Evolutionary conservation across 345 rosid species (phyloP).

Genomic region (Linum trigynum): DNA sequence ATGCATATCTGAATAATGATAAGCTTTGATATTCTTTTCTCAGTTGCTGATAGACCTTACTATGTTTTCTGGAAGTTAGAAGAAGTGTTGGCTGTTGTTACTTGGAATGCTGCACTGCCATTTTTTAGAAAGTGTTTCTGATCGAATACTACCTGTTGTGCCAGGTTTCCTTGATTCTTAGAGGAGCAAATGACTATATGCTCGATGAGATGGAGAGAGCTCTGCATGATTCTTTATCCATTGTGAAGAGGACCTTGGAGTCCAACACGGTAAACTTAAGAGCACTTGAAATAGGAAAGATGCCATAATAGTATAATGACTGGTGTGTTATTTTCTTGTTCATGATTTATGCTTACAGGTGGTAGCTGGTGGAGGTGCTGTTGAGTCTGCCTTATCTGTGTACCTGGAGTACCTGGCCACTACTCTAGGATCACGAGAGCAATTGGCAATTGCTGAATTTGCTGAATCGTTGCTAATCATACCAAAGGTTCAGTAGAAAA

Average conservation of each 20-base stretch:
- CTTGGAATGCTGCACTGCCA: no score
- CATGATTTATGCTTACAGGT: slow-evolving; percentile 40
- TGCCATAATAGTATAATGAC: neutral
- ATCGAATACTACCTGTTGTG: neutral
- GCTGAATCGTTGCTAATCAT: slow-evolving; percentile 80
- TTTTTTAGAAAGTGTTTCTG: neutral
- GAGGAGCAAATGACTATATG: slow-evolving; percentile 98
- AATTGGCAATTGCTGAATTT: slow-evolving; percentile 91
- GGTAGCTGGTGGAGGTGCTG: slow-evolving; percentile 99
- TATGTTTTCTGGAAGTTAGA: neutral
- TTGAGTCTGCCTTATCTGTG: slow-evolving; percentile 83
- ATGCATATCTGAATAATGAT: neutral
- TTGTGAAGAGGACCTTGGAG: slow-evolving; percentile 94
- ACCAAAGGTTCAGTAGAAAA: slow-evolving; percentile 49
- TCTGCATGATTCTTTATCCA: slow-evolving; percentile 70
- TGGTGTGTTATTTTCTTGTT: slow-evolving; percentile 1
- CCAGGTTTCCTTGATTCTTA: slow-evolving; percentile 85
- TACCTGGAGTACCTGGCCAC: slow-evolving; percentile 89
- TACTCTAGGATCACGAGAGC: slow-evolving; percentile 88
- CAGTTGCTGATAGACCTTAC: neutral
- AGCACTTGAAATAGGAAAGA: neutral
- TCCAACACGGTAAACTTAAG: slow-evolving; percentile 58
- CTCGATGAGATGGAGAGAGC: slow-evolving; percentile 99
- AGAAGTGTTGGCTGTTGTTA: no score
- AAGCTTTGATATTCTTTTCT: neutral